These are phyloP conservation scores for Mycena kentingensis DNA, from an alignment of 768 basidiomycete genomes.

Conservation along the genomic window DNA sequence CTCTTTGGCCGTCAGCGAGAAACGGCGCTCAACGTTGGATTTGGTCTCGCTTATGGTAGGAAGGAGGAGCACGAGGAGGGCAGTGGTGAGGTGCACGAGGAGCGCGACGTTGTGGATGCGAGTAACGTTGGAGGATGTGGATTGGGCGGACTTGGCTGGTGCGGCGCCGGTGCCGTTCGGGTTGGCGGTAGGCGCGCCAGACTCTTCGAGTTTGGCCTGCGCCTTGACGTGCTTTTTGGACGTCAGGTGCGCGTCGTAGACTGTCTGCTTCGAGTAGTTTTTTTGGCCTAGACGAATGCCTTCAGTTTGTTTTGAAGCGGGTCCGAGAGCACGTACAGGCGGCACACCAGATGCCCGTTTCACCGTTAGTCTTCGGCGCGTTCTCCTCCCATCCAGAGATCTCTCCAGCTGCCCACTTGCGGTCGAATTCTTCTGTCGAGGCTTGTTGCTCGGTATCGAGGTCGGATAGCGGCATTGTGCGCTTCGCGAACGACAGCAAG, in stretches of 20 bases:
- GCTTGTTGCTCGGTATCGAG: conserved; percentile 66
- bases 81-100: conserved; percentile 67
- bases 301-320: conserved; percentile 3
- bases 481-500: conserved; percentile 81
- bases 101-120: conserved; percentile 69
- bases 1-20: conserved; percentile 96
- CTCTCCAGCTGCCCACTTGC: conserved; percentile 77
- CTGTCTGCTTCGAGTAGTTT: conserved; percentile 93
- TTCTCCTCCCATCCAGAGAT: conserved; percentile 76
- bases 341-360: conserved; percentile 79
- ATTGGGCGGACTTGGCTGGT: conserved; percentile 35
- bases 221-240: conserved; percentile 97
- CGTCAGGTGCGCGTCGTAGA: conserved; percentile 93
- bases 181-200: conserved; percentile 49
- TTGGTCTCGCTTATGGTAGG: conserved; percentile 84
- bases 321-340: conserved; percentile 64
- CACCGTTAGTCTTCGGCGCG: conserved; percentile 48
- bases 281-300: conserved; percentile 72
- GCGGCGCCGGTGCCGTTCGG: conserved; percentile 55
- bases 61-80: conserved; percentile 65
- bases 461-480: conserved; percentile 82
- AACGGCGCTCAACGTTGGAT: conserved; percentile 93
- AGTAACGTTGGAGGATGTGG: conserved; percentile 45
- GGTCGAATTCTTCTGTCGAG: conserved; percentile 69
- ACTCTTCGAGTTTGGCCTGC: conserved; percentile 66